Conservation (phyloP, 2,329 filamentous ascomycete genomes). For the Tolypocladium endophyticum region DNA sequence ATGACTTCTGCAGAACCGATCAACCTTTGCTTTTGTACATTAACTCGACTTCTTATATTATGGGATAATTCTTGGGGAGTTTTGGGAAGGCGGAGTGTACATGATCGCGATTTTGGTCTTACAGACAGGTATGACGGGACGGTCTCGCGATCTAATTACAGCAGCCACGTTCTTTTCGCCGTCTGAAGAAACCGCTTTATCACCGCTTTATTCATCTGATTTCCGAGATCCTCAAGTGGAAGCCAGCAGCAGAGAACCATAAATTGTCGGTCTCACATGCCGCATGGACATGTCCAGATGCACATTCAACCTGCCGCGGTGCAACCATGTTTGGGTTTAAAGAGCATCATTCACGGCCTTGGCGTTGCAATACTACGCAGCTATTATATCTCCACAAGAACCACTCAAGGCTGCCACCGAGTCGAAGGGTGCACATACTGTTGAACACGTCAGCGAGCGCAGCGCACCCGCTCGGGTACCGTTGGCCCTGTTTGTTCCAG, state of each 20-base stretch:
- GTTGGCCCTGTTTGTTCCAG: background rate
- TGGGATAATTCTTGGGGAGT: background rate
- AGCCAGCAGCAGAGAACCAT: background rate
- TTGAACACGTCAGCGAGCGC: background rate
- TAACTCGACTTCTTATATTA: background rate
- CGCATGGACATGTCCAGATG: background rate
- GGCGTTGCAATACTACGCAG: background rate
- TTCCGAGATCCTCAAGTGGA: background rate
- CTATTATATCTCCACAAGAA: background rate
- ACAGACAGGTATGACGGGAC: background rate
- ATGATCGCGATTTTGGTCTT: background rate
- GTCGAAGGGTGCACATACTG: background rate
- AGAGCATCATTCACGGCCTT: background rate
- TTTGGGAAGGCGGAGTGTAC: background rate
- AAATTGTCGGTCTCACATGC: no score
- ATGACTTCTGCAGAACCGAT: background rate
- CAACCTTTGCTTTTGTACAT: background rate
- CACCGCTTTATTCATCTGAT: background rate
- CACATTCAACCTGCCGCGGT: background rate
- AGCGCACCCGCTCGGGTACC: background rate
- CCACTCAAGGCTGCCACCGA: background rate
- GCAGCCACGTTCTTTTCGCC: background rate
- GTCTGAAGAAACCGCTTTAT: background rate
- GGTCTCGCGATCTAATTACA: background rate
- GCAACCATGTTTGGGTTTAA: background rate